Conservation (phyloP, 2,329 filamentous ascomycete species). For the Cladosporium velox region DNA sequence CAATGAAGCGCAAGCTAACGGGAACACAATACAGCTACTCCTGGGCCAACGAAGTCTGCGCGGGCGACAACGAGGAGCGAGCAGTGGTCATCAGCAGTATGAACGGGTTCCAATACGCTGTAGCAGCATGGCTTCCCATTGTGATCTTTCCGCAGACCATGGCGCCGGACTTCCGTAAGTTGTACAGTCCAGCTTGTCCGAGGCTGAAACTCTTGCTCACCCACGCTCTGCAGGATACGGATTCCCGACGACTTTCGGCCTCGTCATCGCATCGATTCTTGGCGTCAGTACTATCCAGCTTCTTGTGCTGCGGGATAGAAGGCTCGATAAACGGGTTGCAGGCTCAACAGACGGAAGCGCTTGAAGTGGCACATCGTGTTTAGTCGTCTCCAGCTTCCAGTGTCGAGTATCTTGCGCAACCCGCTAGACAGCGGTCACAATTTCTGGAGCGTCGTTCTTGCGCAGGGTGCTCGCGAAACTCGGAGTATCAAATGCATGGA, state of each 20-base stretch:
- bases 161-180: slow-evolving; percentile 16
- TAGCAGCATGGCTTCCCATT: slow-evolving; percentile 66
- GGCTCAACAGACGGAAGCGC: background rate
- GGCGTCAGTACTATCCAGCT: background rate
- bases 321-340: background rate
- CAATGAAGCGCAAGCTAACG: background rate
- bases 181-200: background rate
- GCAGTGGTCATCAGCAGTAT: slow-evolving; percentile 64
- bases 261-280: slow-evolving; percentile 13
- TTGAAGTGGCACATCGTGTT: background rate
- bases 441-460: background rate
- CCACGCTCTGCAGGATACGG: slow-evolving; percentile 10
- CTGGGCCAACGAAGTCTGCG: slow-evolving; percentile 49
- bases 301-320: background rate
- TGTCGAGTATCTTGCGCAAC: background rate
- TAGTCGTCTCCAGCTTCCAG: background rate
- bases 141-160: slow-evolving; percentile 22
- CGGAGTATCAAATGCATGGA: background rate
- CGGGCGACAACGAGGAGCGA: slow-evolving; percentile 62
- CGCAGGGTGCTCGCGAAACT: background rate
- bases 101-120: slow-evolving; percentile 68
- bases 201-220: background rate
- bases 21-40: background rate
- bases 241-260: slow-evolving; percentile 20
- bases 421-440: background rate